A percentile compares a stretch with the other conserved stretches of the same genome.
Conservation (phyloP, 1,284 basidiomycete species). For the Ustilago curta region DNA sequence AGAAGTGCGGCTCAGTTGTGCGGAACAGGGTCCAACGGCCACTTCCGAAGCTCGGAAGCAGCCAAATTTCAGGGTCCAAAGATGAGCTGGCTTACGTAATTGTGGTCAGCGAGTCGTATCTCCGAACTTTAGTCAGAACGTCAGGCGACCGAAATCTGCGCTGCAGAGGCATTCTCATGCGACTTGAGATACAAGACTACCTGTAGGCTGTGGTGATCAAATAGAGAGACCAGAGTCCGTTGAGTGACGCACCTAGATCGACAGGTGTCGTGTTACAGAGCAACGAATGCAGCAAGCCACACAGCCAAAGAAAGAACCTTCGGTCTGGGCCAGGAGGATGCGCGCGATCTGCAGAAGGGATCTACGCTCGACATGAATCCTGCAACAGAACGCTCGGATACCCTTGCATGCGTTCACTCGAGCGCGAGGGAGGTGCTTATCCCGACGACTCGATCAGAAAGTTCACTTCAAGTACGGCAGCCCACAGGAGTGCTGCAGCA, state of each 20-base stretch:
- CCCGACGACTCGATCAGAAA: too few species aligned
- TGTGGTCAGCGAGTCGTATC: too few species aligned
- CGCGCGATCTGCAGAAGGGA: neutral
- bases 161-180: neutral
- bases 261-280: neutral
- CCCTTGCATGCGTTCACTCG: too few species aligned
- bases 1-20: conserved; percentile 1
- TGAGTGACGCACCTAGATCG: neutral
- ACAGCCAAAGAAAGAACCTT: neutral
- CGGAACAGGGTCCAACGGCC: conserved; percentile 1
- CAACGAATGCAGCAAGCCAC: conserved; percentile 3
- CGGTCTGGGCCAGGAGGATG: neutral
- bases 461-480: neutral
- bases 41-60: conserved; percentile 3
- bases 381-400: neutral
- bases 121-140: too few species aligned
- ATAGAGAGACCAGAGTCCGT: too few species aligned
- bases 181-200: neutral
- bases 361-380: conserved; percentile 1
- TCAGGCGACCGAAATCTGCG: neutral
- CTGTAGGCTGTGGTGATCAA: too few species aligned
- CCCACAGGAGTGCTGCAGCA: conserved; percentile 1
- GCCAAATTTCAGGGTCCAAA: neutral
- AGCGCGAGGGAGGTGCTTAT: too few species aligned
- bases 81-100: neutral